Evolutionary conservation across 139 green algal genomes (phyloP), one percentile per base, ranked within the genome.

Genomic region (Chlorella vulgaris): DNA sequence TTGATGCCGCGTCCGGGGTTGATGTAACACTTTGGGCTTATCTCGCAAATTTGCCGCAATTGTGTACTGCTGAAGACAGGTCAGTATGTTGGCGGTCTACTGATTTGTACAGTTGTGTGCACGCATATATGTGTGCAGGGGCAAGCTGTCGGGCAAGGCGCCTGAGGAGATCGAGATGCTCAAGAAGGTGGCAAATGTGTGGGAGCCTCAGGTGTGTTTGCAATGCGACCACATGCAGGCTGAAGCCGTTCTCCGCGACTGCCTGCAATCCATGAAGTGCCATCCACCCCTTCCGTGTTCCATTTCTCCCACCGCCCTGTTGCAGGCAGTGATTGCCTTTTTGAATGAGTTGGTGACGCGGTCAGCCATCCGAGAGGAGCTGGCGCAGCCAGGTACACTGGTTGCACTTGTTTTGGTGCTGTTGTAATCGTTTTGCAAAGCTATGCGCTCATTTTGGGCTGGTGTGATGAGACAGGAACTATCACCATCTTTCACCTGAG

Each of bases 91-190:
- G n/a, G n/a, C n/a, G n/a, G n/a, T n/a, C n/a, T n/a, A n/a, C n/a
- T n/a, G n/a, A n/a, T n/a, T n/a, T n/a, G n/a, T n/a, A n/a, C n/a
- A n/a, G n/a, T n/a, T n/a, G n/a, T n/a, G n/a, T n/a, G n/a, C n/a
- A n/a, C n/a, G n/a, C n/a, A n/a, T n/a, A n/a, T n/a, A n/a, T n/a
- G n/a, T n/a, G 55, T 97, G 93, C 87, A 89, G 94, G 38, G 87
- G 91, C 47, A 96, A 96, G 86, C 66, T 95, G 70, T 58, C 83
- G 13, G 82, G 70, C 38, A 95, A 96, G 86, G 88, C 86, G 4
- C 69, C 89, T 0, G 92, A 97, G 69, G 96, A 98, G 55, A 42
- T 89, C 35, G 80, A 83, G 19, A 31, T 66, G 42, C 40, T 84
- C 33, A 47, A 13, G 31, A 29, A 13, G 35, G 38, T 18, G 22